Evolutionary conservation across 495 filamentous ascomycete species (phyloP).

Genomic region (Penicillium robsamsonii): DNA sequence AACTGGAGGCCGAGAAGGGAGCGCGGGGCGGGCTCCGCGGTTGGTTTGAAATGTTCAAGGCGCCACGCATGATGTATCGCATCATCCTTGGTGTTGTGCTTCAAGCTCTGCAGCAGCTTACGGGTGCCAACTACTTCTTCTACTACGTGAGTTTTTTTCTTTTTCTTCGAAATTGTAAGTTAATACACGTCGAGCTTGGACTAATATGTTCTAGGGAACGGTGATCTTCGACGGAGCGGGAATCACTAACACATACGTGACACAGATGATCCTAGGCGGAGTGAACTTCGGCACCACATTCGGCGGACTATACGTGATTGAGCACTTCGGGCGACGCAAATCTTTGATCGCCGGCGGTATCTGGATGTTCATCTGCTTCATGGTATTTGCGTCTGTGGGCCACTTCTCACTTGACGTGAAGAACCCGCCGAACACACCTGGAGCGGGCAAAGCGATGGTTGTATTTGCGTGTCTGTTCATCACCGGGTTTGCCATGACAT

Average conservation of each 20-base stretch:
- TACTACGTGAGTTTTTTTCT: constrained; percentile 57
- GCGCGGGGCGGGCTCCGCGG: constrained; percentile 40
- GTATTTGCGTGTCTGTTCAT: constrained; percentile 68
- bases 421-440: constrained; percentile 49
- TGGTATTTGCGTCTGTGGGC: constrained; percentile 70
- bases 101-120: constrained; percentile 48
- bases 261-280: constrained; percentile 67
- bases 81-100: constrained; percentile 62
- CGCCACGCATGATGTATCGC: constrained; percentile 67
- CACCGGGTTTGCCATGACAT: constrained; percentile 58
- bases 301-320: constrained; percentile 65
- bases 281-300: constrained; percentile 74
- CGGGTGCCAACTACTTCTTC: constrained; percentile 60
- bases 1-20: constrained; percentile 46
- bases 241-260: constrained; percentile 63
- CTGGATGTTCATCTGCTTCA: constrained; percentile 69
- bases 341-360: constrained; percentile 62
- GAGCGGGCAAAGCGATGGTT: constrained; percentile 66
- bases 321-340: constrained; percentile 64
- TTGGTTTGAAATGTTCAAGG: constrained; percentile 56
- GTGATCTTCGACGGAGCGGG: constrained; percentile 66
- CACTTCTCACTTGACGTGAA: constrained; percentile 56
- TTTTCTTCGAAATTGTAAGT: not conserved
- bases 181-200: not conserved
- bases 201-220: constrained; percentile 56